Conservation (phyloP, 169 alveolate species). For the Pseudocohnilembus persalinus region DNA sequence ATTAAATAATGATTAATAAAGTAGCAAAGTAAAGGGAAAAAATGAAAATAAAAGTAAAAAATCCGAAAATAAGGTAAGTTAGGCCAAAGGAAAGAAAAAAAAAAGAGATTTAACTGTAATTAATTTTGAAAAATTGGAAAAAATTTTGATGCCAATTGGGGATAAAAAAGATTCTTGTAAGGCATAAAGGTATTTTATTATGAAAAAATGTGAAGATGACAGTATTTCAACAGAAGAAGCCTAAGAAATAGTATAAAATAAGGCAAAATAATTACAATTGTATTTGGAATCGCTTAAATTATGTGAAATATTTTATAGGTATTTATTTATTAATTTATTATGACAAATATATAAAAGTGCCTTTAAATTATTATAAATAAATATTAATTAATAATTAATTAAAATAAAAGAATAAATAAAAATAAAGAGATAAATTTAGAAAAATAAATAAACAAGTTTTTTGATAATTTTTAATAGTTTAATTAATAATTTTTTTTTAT, state of each 20-base stretch:
- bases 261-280: background rate
- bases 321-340: no score
- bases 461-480: no score
- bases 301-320: background rate
- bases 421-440: no score
- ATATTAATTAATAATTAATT: no score
- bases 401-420: no score
- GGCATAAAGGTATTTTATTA: background rate
- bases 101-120: background rate
- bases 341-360: background rate
- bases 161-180: background rate
- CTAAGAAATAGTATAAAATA: background rate
- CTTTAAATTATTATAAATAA: no score
- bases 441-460: no score
- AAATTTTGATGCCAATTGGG: background rate
- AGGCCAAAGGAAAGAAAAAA: background rate
- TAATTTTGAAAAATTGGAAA: background rate
- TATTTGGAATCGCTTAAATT: background rate
- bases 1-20: background rate
- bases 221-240: background rate
- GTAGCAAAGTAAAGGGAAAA: background rate
- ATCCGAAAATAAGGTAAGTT: background rate
- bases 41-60: background rate
- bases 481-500: no score
- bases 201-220: background rate